Evolutionary conservation across 257 asterid genomes (phyloP).

Genomic region (Solanum chilense): DNA sequence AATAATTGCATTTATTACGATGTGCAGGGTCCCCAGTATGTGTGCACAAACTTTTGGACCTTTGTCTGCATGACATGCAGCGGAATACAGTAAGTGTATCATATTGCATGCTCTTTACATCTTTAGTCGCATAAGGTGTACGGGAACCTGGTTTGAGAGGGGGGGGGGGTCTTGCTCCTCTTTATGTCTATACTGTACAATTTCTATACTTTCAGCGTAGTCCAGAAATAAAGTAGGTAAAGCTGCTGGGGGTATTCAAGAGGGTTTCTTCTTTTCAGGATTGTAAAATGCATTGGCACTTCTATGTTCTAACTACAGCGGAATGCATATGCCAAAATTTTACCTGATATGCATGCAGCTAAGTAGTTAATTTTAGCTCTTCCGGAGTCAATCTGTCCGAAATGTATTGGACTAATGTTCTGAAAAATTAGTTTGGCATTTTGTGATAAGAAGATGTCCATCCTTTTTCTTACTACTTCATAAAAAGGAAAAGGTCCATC

Average conservation of each 20-base stretch:
- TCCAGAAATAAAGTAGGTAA: not conserved
- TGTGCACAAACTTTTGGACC: slow-evolving; percentile 92
- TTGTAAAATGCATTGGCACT: not conserved
- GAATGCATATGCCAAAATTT: not conserved
- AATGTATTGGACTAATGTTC: not conserved
- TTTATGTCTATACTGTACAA: not conserved
- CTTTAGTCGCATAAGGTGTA: not conserved
- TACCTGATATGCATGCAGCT: not conserved
- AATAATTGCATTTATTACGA: not conserved
- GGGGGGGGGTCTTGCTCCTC: not conserved
- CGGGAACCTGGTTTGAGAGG: not conserved
- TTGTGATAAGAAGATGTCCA: not conserved
- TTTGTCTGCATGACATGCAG: slow-evolving; percentile 88
- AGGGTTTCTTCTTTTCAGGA: not conserved
- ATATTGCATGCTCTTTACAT: not conserved
- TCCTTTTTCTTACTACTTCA: not conserved
- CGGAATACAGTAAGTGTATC: slow-evolving; percentile 74
- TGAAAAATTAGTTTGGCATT: not conserved
- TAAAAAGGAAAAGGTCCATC: not conserved
- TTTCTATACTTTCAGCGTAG: not conserved
- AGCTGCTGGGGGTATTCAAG: not conserved
- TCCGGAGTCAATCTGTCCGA: not conserved
- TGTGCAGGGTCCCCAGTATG: slow-evolving; percentile 95
- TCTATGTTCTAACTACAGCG: not conserved
- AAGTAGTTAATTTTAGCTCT: not conserved